Percentiles rank a stretch among this genome's conserved stretches.
These are phyloP conservation scores for Hericium coralloides DNA, from an alignment of 768 basidiomycete genomes.

Conservation along the genomic window DNA sequence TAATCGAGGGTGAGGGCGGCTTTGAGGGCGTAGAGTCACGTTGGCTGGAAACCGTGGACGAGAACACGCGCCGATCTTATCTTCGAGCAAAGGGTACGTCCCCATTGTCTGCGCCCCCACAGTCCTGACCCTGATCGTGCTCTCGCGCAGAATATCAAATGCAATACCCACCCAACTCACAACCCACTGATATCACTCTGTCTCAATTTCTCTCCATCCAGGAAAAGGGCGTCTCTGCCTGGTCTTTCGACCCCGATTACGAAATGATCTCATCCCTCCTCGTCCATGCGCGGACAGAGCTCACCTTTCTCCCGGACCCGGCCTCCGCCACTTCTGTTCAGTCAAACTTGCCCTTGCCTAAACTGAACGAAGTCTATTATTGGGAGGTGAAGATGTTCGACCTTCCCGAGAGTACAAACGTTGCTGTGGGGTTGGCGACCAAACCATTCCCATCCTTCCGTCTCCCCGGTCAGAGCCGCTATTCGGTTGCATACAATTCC, in stretches of 20 bases:
- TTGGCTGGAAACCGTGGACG: slow-evolving; percentile 82
- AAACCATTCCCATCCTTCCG: slow-evolving; percentile 96
- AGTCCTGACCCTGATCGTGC: background rate
- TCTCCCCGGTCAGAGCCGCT: slow-evolving; percentile 75
- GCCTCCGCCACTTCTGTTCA: slow-evolving; percentile 91
- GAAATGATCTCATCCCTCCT: slow-evolving; percentile 88
- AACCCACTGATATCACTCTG: slow-evolving; percentile 94
- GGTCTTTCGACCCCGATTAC: slow-evolving; percentile 99
- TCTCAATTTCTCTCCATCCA: slow-evolving; percentile 99
- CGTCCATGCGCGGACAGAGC: slow-evolving; percentile 93
- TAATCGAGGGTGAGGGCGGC: slow-evolving; percentile 86
- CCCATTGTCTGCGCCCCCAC: background rate
- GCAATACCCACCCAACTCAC: slow-evolving; percentile 92
- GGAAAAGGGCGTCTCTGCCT: slow-evolving; percentile 98
- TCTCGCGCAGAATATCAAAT: slow-evolving; percentile 60
- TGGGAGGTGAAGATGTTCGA: slow-evolving; percentile 99
- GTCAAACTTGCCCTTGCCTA: slow-evolving; percentile 93
- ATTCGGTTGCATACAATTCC: slow-evolving; percentile 92
- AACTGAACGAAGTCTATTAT: slow-evolving; percentile 98
- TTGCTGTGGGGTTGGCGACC: slow-evolving; percentile 91
- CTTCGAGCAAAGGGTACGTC: slow-evolving; percentile 76
- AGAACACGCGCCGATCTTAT: slow-evolving; percentile 61
- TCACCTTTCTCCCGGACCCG: slow-evolving; percentile 96
- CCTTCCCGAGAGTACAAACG: slow-evolving; percentile 75
- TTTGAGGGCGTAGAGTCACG: slow-evolving; percentile 86